Percentiles rank a stretch among this genome's conserved stretches.
These are phyloP conservation scores for Sporobolomyces phaffii DNA, from an alignment of 768 basidiomycete species.

Conservation along the genomic window DNA sequence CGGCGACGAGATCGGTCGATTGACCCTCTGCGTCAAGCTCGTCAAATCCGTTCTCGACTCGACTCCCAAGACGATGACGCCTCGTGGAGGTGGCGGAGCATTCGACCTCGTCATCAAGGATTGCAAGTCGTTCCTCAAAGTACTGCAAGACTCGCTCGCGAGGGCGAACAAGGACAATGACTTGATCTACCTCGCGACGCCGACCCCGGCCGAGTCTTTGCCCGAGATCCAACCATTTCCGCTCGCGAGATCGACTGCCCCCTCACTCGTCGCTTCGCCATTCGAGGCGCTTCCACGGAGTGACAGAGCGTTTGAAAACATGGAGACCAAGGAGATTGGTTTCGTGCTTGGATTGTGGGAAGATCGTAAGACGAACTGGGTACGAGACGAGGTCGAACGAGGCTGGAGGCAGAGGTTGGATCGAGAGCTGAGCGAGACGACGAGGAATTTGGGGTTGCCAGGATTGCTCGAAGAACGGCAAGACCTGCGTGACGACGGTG, in stretches of 20 bases:
- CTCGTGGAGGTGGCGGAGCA: conserved; percentile 60
- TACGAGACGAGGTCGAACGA: conserved; percentile 58
- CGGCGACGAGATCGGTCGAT: conserved; percentile 74
- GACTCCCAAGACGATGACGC: conserved; percentile 59
- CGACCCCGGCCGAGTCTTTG: conserved; percentile 67
- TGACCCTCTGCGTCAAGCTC: conserved; percentile 61
- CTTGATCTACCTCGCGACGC: conserved; percentile 83
- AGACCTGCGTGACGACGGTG: neutral
- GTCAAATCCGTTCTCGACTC: conserved; percentile 69
- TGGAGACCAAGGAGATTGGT: neutral
- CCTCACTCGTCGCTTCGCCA: conserved; percentile 47
- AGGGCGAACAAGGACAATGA: conserved; percentile 78
- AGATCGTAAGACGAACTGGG: conserved; percentile 65
- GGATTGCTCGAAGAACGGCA: neutral
- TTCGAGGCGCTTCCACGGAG: conserved; percentile 15
- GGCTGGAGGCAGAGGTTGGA: neutral
- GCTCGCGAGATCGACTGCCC: conserved; percentile 60
- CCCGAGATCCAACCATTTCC: conserved; percentile 59
- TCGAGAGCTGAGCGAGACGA: neutral
- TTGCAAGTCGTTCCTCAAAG: conserved; percentile 64
- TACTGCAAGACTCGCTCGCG: conserved; percentile 59
- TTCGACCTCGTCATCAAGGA: conserved; percentile 66
- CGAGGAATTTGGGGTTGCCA: neutral
- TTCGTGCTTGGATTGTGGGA: conserved; percentile 71
- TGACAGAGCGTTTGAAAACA: neutral